A percentile compares a stretch with the other conserved stretches of the same genome.
These are phyloP conservation scores for Leccinum cinnamomeum DNA, from an alignment of 1,284 basidiomycete genomes.

Conservation along the genomic window DNA sequence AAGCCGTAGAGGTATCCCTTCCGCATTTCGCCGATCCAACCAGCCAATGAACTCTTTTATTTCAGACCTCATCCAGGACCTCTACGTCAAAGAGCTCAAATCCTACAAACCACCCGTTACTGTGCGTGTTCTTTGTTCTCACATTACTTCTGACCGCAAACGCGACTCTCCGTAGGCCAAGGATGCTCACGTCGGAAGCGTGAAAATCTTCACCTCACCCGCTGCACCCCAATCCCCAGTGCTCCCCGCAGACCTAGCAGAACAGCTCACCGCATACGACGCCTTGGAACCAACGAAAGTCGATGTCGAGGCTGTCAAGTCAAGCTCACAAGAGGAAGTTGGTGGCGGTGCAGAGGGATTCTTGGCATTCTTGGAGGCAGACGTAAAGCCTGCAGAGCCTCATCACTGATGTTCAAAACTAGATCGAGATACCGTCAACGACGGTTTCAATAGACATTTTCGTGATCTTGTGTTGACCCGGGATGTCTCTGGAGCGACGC, in stretches of 20 bases:
- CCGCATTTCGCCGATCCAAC: conserved; percentile 32
- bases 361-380: conserved; percentile 57
- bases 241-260: conserved; percentile 76
- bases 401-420: conserved; percentile 45
- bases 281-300: conserved; percentile 67
- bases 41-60: neutral
- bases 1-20: conserved; percentile 28
- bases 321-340: conserved; percentile 37
- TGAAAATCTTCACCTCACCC: conserved; percentile 74
- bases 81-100: conserved; percentile 91
- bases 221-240: conserved; percentile 66
- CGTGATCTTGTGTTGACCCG: neutral
- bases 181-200: conserved; percentile 77
- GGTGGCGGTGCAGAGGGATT: conserved; percentile 57
- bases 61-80: conserved; percentile 88
- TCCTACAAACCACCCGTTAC: conserved; percentile 72
- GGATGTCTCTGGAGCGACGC: neutral
- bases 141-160: neutral
- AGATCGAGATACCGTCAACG: conserved; percentile 8
- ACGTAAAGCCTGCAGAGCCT: conserved; percentile 54
- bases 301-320: conserved; percentile 30
- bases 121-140: conserved; percentile 40
- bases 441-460: conserved; percentile 22
- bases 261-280: conserved; percentile 83
- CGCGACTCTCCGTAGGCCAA: conserved; percentile 53